Conservation (phyloP, 139 green algal species). For the Picochlorum sp. region DNA sequence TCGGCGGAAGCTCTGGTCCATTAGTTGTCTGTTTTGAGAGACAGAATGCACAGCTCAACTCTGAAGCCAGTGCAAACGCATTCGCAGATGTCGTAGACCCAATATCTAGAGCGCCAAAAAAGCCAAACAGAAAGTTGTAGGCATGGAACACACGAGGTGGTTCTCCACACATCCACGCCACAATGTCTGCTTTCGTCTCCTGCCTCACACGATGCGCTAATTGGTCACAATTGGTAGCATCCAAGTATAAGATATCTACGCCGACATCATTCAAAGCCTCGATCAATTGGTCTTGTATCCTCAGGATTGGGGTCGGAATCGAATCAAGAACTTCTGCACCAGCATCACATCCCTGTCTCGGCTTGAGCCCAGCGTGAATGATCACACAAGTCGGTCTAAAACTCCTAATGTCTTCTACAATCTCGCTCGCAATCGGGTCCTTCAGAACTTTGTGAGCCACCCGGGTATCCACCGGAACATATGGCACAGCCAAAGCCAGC, state of each 20-base stretch:
- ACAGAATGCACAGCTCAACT: slow-evolving; percentile 28
- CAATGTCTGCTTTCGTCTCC: neutral
- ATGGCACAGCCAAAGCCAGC: no score
- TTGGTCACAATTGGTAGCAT: neutral
- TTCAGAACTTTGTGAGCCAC: no score
- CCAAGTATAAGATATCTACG: no score
- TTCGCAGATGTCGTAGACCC: slow-evolving; percentile 34
- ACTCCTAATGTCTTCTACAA: no score
- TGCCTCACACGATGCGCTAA: neutral
- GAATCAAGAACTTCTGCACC: no score
- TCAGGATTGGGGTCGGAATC: no score
- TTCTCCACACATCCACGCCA: neutral
- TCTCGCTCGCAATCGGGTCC: no score
- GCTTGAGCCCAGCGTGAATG: no score
- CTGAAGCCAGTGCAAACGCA: slow-evolving; percentile 53
- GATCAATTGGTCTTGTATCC: no score
- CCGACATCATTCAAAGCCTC: no score
- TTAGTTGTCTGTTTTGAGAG: slow-evolving; percentile 14
- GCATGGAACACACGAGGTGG: slow-evolving; percentile 34
- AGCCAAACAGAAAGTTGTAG: slow-evolving; percentile 52
- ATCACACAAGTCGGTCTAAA: slow-evolving; percentile 8
- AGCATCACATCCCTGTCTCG: no score
- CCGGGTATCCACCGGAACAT: no score
- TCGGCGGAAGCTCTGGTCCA: slow-evolving; percentile 18
- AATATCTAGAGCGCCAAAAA: slow-evolving; percentile 50